Evolutionary conservation across 192 early-diverging fungal species (phyloP), one percentile per base, ranked within the genome.

Genomic region (Gigaspora rosea): DNA sequence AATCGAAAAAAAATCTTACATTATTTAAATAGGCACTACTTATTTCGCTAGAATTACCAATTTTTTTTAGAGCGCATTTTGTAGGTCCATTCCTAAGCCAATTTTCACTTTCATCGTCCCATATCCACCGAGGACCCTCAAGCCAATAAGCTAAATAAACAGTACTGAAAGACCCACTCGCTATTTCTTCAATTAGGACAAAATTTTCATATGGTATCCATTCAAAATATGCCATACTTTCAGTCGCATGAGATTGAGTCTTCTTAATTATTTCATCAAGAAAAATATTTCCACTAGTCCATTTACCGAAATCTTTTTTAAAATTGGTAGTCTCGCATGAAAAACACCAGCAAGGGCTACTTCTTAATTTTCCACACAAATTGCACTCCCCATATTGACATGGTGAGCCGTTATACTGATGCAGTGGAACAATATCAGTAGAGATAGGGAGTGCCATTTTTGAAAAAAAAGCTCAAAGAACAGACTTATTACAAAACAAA

Each of bases 131-230:
- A 58, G 57, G 71, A 59, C 71, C 71, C 41, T 59, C 54, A 7
- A 58, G 9, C 71, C 71, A 73, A 47, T 41, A 18, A 41, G 54
- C 71, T 22, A 56, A 58, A 46, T 54, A 54, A 22, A 71, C 51
- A 0, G 70, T 54, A 32, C 50, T 32, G 10, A 54, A 71, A 2
- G 33, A 32, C n/a, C 52, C 71, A 0, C 15, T 52, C 9, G n/a
- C 69, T 52, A 20, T 32, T 12, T 27, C 2, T 50, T 71, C 16
- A n/a, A 71, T 71, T 0, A 12, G 13, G 20, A 9, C 12, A 52
- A 71, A 52, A 27, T 52, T 4, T 13, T 32, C 48, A 51, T 27
- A 71, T 52, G 48, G 10, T 20, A 71, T 71, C 49, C 32, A 71
- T 50, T 54, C 49, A 0, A 71, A 54, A 71, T 27, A 50, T 8